Base-by-base conservation (phyloP, 805 yeast genomes). In the Wickerhamiella sorbophila region DNA sequence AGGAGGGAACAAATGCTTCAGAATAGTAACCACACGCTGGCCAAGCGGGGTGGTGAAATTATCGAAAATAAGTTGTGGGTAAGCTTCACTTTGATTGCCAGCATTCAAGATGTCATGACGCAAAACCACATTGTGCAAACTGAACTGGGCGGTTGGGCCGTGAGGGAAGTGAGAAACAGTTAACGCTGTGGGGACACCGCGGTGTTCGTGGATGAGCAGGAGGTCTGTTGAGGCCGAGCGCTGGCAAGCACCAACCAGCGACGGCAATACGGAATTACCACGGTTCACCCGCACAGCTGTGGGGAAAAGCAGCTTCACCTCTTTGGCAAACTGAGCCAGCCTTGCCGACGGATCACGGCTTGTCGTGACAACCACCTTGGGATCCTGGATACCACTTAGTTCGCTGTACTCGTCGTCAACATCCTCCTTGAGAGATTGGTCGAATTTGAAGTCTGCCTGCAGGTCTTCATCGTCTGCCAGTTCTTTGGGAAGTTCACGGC, bases 131-230 rank as follows among this genome's bases (percentile, higher is more conserved):
- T 91, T 91, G 62, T 91, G 97, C 44, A 91, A 66, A 9, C 96
- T 83, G 68, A 91, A 91, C 36, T 82, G 79, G 27, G 91, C 93
- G 2, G 96, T 82, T 16, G 98, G 99, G 0, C 99, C 99, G 58
- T 91, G 95, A 3, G 98, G 99, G 60, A 91, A 82, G 66, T 91
- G 99, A 27, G 91, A 79, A 21, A 91, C 65, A 1, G 97, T 88
- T 45, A 91, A 55, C 1, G 95, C 83, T 0, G 95, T 87, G 40
- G 99, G 99, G 0, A 84, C 88, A 73, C 99, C 99, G 63, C 99
- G 72, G 62, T 91, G 98, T 59, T 91, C 99, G 59, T 91, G 97
- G 18, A 91, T 63, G 3, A 91, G 71, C 19, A 91, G 67, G 51
- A 91, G 63, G 59, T 91, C 99, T 1, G 91, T 79, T 8, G 88